Conservation (phyloP, 1,284 basidiomycete species). For the Somion occarium region DNA sequence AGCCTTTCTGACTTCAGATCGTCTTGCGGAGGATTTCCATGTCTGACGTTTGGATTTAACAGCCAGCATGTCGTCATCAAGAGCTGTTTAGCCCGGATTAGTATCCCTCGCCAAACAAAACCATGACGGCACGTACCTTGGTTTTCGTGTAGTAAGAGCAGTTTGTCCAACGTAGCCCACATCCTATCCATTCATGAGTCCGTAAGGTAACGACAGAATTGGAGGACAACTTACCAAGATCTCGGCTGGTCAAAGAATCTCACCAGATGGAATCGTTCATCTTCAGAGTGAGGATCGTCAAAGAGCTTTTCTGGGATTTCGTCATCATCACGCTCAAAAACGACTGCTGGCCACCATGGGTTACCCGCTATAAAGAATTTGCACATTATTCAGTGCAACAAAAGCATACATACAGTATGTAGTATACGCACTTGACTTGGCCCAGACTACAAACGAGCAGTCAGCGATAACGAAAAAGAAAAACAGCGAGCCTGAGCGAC, state of each 20-base stretch:
- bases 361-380: slow-evolving; percentile 26
- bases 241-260: slow-evolving; percentile 43
- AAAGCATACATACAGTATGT: neutral
- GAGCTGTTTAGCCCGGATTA: slow-evolving; percentile 3
- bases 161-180: slow-evolving; percentile 3
- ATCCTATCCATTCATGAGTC: slow-evolving; percentile 3
- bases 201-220: neutral
- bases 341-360: slow-evolving; percentile 42
- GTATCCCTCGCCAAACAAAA: neutral
- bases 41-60: slow-evolving; percentile 10
- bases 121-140: slow-evolving; percentile 7
- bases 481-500: slow-evolving; percentile 6
- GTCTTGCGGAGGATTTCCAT: slow-evolving; percentile 9
- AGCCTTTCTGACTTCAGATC: neutral
- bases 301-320: slow-evolving; percentile 34
- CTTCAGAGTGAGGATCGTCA: slow-evolving; percentile 16
- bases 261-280: slow-evolving; percentile 34
- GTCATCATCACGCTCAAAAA: slow-evolving; percentile 35
- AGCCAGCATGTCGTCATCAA: slow-evolving; percentile 15
- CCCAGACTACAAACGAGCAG: slow-evolving; percentile 34
- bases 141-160: slow-evolving; percentile 10
- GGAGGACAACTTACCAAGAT: slow-evolving; percentile 31
- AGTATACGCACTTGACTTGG: slow-evolving; percentile 31
- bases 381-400: neutral
- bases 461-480: slow-evolving; percentile 3